phyloP scores from a whole-genome alignment of 352 stramenopile genomes.

The Globisporangium splendens region DNA sequence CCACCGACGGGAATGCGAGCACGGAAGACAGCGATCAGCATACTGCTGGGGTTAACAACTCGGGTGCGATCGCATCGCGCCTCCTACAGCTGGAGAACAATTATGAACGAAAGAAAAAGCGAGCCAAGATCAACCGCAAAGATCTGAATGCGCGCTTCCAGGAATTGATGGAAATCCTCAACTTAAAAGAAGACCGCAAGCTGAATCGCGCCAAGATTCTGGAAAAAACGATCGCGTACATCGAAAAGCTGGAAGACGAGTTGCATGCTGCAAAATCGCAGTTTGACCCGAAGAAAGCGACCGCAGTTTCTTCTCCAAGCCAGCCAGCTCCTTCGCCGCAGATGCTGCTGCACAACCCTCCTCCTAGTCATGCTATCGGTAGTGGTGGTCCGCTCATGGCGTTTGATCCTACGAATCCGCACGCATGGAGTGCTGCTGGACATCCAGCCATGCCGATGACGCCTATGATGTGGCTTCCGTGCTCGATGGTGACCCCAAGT shows the following conservation, averaged over 20 bases:
- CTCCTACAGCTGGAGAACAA: slow-evolving; percentile 59
- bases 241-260: slow-evolving; percentile 47
- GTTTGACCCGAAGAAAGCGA: slow-evolving; percentile 12
- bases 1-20: not conserved
- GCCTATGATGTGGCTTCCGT: slow-evolving; percentile 43
- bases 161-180: slow-evolving; percentile 60
- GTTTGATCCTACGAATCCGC: slow-evolving; percentile 17
- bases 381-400: slow-evolving; percentile 14
- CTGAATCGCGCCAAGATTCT: slow-evolving; percentile 66
- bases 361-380: slow-evolving; percentile 1
- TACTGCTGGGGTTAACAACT: not conserved
- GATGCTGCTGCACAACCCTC: not conserved
- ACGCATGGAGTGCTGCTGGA: slow-evolving; percentile 18
- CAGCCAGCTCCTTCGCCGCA: slow-evolving; percentile 3
- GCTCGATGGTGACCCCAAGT: slow-evolving; percentile 21
- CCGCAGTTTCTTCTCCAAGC: not conserved
- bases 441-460: slow-evolving; percentile 19
- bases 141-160: slow-evolving; percentile 65
- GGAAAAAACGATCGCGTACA: slow-evolving; percentile 59
- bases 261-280: slow-evolving; percentile 21
- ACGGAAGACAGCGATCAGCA: slow-evolving; percentile 6
- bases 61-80: slow-evolving; percentile 17
- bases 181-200: slow-evolving; percentile 59
- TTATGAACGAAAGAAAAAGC: slow-evolving; percentile 71
- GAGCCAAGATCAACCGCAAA: slow-evolving; percentile 66